Conservation (phyloP, 73 alveolate genomes). For the Tetrahymena thermophila region DNA sequence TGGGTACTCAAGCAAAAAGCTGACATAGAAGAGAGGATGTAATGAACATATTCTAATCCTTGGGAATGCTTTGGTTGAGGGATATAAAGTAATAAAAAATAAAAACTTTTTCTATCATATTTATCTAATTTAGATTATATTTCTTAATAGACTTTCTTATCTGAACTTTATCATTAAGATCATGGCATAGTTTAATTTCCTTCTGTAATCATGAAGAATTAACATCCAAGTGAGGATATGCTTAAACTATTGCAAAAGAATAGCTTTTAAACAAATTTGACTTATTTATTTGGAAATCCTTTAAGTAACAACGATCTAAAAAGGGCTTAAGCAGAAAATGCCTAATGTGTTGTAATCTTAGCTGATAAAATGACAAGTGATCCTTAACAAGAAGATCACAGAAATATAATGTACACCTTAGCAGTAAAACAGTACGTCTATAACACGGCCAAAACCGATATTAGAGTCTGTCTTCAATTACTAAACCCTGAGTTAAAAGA, state of each 20-base stretch:
- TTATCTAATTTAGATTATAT: background rate
- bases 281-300: constrained; percentile 87
- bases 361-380: constrained; percentile 80
- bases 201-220: constrained; percentile 76
- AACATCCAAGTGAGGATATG: constrained; percentile 77
- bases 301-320: constrained; percentile 64
- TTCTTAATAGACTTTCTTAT: constrained; percentile 53
- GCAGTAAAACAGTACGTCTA: constrained; percentile 77
- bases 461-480: constrained; percentile 76
- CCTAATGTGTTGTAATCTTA: constrained; percentile 83
- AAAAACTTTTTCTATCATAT: background rate
- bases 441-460: constrained; percentile 40
- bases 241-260: constrained; percentile 52
- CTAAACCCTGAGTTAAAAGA: constrained; percentile 87
- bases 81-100: constrained; percentile 24
- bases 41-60: constrained; percentile 72
- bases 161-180: constrained; percentile 85
- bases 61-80: constrained; percentile 85
- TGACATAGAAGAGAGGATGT: constrained; percentile 53
- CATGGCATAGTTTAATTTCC: constrained; percentile 79
- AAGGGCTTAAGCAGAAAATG: constrained; percentile 76
- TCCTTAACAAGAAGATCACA: constrained; percentile 79
- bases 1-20: constrained; percentile 60
- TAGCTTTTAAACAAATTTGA: constrained; percentile 54
- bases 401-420: constrained; percentile 84